Evolutionary conservation across 495 filamentous ascomycete genomes (phyloP).

Genomic region (Tuber aestivum): DNA sequence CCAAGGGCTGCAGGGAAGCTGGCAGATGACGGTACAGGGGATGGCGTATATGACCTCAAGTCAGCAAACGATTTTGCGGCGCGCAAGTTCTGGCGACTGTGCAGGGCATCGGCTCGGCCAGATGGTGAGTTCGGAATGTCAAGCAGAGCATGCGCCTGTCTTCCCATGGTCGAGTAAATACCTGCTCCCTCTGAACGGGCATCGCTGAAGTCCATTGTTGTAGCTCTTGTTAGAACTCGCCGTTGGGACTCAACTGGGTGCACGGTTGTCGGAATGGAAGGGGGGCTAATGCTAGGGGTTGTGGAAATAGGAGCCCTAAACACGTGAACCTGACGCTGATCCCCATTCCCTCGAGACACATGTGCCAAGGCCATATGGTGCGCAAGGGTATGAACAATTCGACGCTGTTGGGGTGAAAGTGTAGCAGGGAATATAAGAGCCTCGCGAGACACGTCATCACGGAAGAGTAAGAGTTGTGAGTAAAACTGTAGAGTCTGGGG

Average conservation of each 20-base stretch:
- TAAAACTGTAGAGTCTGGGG: slow-evolving; percentile 80
- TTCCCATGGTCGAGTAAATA: slow-evolving; percentile 66
- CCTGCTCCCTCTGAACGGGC: slow-evolving; percentile 63
- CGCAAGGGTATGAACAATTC: slow-evolving; percentile 85
- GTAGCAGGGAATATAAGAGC: slow-evolving; percentile 73
- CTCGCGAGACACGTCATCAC: slow-evolving; percentile 68
- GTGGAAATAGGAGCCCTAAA: slow-evolving; percentile 54
- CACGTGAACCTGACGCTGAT: slow-evolving; percentile 81
- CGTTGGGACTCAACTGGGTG: slow-evolving; percentile 67
- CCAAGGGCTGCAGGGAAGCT: slow-evolving; percentile 72
- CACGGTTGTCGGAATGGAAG: slow-evolving; percentile 54
- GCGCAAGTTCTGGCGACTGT: slow-evolving; percentile 69
- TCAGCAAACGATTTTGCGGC: slow-evolving; percentile 96
- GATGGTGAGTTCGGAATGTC: slow-evolving; percentile 80
- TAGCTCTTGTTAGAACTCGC: slow-evolving; percentile 80
- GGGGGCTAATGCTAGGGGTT: slow-evolving; percentile 58
- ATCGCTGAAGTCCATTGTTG: slow-evolving; percentile 97
- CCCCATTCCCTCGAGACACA: slow-evolving; percentile 75
- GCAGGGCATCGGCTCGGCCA: slow-evolving; percentile 50
- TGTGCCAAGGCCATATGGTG: slow-evolving; percentile 92
- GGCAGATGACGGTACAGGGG: slow-evolving; percentile 79
- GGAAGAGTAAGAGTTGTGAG: slow-evolving; percentile 80
- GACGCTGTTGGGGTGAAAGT: slow-evolving; percentile 73
- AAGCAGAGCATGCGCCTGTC: slow-evolving; percentile 69
- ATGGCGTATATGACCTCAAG: slow-evolving; percentile 88